A percentile compares a stretch with the other conserved stretches of the same genome.
phyloP scores from a whole-genome alignment of 306 rosid species.

The Betula pendula region DNA sequence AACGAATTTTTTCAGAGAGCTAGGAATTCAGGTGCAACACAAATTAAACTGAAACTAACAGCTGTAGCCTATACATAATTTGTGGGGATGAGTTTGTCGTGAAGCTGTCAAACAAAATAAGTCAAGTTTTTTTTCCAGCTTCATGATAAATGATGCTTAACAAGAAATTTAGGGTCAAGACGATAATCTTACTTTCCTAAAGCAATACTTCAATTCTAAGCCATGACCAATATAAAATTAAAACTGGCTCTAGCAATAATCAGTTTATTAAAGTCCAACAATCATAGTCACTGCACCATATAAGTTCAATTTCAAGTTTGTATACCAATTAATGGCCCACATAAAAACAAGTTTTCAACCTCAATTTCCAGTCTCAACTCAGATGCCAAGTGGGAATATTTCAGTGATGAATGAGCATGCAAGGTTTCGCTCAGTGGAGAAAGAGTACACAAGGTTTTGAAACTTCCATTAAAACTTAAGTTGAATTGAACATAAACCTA shows the following conservation, averaged over 20 bases:
- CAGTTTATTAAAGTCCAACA: not conserved
- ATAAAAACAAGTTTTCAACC: not conserved
- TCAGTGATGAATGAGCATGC: not conserved
- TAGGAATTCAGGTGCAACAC: not conserved
- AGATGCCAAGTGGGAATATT: not conserved
- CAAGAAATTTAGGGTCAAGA: no score
- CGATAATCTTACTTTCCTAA: no score
- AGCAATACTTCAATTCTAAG: no score
- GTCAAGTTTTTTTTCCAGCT: no score
- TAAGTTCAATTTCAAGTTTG: not conserved
- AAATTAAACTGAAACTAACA: not conserved
- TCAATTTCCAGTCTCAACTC: not conserved
- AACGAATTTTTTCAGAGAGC: not conserved
- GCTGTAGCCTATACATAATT: not conserved
- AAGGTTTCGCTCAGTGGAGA: not conserved
- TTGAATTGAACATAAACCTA: not conserved
- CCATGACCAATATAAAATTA: no score
- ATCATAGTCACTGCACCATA: not conserved
- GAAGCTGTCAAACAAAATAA: not conserved
- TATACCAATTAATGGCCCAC: not conserved
- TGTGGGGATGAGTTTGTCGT: not conserved
- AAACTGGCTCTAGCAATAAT: not conserved
- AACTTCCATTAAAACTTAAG: not conserved
- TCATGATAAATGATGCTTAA: no score
- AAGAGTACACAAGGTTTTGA: not conserved